Base-by-base conservation (phyloP, 2,329 filamentous ascomycete species). In the Ceratocystis harringtonii region DNA sequence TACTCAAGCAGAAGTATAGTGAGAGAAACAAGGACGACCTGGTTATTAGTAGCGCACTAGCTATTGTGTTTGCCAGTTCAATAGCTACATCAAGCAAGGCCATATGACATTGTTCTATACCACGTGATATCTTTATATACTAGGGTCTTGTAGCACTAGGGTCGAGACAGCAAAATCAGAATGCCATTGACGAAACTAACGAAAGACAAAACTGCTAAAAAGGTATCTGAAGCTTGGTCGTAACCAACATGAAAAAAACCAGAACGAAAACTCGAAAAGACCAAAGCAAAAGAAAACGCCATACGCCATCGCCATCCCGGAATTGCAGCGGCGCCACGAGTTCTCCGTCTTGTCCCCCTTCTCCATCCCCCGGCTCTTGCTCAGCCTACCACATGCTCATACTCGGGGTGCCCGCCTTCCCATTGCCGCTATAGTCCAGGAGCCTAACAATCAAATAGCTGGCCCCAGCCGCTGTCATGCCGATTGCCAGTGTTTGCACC, bases 401-500 rank as follows among this genome's bases (percentile, higher is more conserved):
- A 3, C 7, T 30, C 12, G 10, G 15, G 19, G 10, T 5, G 10
- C 28, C 57, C 30, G 36, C 64, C 62, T 15, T 25, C 8, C 48
- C 48, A 58, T 58, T 62, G 17, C 57, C 62, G 61, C 50, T 22
- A 19, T 64, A 70, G 68, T 84, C 81, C 67, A 87, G 75, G n/a
- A 78, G 72, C 68, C 80, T 78, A 32, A 87, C 84, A 66, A 87
- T 80, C 3, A 75, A 79, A 73, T 88, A 86, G 25, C 85, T 85
- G 7, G 84, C 84, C 1, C 81, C 85, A 0, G 86, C 86, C 4
- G 86, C 86, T 65, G 86, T 69, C 15, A 84, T 81, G 36, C 86
- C 86, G 57, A 88, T 81, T 22, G 85, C 70, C 57, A 86, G 74
- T 72, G 87, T 89, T 74, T 88, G 83, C 32, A 84, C 62, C 0